A percentile compares a stretch with the other conserved stretches of the same genome.
Evolutionary conservation across 2,329 filamentous ascomycete species (phyloP).

Genomic region (Neonectria faginata): DNA sequence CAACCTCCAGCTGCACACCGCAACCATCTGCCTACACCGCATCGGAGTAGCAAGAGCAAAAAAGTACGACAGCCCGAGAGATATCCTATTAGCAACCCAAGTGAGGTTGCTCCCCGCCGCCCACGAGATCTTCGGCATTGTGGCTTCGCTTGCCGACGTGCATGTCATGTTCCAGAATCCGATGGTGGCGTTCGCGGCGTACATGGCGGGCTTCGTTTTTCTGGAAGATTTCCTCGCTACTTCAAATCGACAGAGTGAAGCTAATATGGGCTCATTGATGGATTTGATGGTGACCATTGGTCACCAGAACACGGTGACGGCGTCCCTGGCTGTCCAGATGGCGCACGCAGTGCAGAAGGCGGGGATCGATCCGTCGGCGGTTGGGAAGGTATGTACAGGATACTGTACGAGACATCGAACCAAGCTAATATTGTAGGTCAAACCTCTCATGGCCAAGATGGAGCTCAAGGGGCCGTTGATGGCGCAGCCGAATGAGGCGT

Average conservation of each 20-base stretch:
- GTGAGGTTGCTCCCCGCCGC: conserved; percentile 80
- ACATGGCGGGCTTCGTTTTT: conserved; percentile 77
- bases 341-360: conserved; percentile 70
- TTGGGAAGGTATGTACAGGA: conserved; percentile 39
- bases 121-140: conserved; percentile 82
- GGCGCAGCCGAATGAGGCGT: conserved; percentile 28
- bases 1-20: conserved; percentile 87
- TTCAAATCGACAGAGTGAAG: conserved; percentile 59
- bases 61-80: conserved; percentile 38
- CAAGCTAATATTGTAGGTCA: conserved; percentile 27
- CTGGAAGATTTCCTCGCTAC: conserved; percentile 75
- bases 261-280: conserved; percentile 74
- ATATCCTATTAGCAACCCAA: conserved; percentile 61
- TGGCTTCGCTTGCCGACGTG: conserved; percentile 62
- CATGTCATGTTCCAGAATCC: conserved; percentile 69
- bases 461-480: conserved; percentile 33
- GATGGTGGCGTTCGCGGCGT: conserved; percentile 77
- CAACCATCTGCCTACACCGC: conserved; percentile 86
- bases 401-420: neutral
- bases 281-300: conserved; percentile 75
- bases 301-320: conserved; percentile 72
- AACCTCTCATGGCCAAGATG: conserved; percentile 31
- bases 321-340: conserved; percentile 76
- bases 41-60: conserved; percentile 80
- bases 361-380: conserved; percentile 39